Percentiles rank a stretch among this genome's conserved stretches.
phyloP scores from a whole-genome alignment of 768 basidiomycete species.

The Trametes cubensis region DNA sequence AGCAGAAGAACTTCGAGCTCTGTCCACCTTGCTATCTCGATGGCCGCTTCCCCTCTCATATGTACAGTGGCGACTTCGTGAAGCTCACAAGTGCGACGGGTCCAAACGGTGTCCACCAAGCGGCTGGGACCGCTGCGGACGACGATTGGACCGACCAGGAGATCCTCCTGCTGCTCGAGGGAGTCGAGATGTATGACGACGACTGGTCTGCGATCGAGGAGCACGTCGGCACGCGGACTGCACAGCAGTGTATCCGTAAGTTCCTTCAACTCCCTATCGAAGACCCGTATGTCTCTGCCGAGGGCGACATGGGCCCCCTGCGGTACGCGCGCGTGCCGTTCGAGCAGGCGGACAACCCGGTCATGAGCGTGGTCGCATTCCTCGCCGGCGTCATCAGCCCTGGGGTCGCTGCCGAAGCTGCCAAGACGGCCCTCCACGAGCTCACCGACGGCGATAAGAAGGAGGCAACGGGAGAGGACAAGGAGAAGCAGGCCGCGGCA shows the following conservation, averaged over 20 bases:
- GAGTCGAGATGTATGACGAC: conserved; percentile 97
- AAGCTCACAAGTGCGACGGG: conserved; percentile 58
- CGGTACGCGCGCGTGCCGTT: conserved; percentile 84
- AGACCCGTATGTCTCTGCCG: conserved; percentile 83
- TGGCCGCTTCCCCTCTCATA: conserved; percentile 92
- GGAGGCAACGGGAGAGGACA: conserved; percentile 33
- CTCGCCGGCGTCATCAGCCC: conserved; percentile 91
- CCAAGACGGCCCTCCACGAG: conserved; percentile 85
- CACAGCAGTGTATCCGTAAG: conserved; percentile 94
- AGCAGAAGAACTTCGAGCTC: conserved; percentile 88
- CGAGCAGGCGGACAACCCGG: conserved; percentile 94
- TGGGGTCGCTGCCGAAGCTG: conserved; percentile 90
- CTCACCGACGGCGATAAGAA: conserved; percentile 62
- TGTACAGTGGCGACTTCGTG: conserved; percentile 98
- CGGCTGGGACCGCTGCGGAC: conserved; percentile 48
- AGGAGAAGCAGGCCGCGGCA: conserved; percentile 40
- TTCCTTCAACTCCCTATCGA: conserved; percentile 97
- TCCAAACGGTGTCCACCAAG: conserved; percentile 38
- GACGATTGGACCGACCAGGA: conserved; percentile 92
- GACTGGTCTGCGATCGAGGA: conserved; percentile 94
- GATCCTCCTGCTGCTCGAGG: conserved; percentile 86
- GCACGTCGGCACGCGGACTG: conserved; percentile 88
- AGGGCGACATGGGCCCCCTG: conserved; percentile 75
- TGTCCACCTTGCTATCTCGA: conserved; percentile 94
- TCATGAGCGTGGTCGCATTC: conserved; percentile 98